These are phyloP conservation scores for Serpula lacrymans DNA, from an alignment of 768 basidiomycete species.

Conservation along the genomic window DNA sequence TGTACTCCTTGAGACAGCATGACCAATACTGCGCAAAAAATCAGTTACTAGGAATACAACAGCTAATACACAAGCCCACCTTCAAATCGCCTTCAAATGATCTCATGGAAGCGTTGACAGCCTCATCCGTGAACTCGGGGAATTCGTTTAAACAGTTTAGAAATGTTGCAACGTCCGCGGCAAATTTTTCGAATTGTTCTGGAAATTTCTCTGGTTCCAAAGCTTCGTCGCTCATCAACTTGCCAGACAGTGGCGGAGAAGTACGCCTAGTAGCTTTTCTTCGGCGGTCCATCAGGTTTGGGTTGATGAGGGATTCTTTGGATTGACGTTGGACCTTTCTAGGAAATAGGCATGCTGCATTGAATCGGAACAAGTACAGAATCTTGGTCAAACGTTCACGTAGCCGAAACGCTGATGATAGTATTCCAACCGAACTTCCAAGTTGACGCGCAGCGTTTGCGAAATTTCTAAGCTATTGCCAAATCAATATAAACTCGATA, in stretches of 20 bases:
- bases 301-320: slow-evolving; percentile 35
- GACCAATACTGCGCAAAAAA: slow-evolving; percentile 44
- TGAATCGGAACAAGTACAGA: slow-evolving; percentile 49
- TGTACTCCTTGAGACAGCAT: slow-evolving; percentile 46
- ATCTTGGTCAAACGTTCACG: slow-evolving; percentile 50
- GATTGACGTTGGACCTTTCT: slow-evolving; percentile 40
- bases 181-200: slow-evolving; percentile 41
- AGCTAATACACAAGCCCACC: slow-evolving; percentile 20
- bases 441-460: slow-evolving; percentile 54
- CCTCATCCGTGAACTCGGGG: slow-evolving; percentile 53
- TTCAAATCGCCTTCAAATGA: slow-evolving; percentile 50
- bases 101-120: slow-evolving; percentile 46
- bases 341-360: slow-evolving; percentile 56
- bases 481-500: slow-evolving; percentile 9
- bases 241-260: slow-evolving; percentile 34
- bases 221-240: slow-evolving; percentile 36
- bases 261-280: slow-evolving; percentile 30
- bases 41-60: slow-evolving; percentile 3
- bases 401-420: slow-evolving; percentile 51
- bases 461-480: slow-evolving; percentile 45
- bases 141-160: slow-evolving; percentile 54
- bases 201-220: slow-evolving; percentile 50
- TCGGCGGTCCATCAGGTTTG: slow-evolving; percentile 31
- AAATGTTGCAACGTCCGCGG: slow-evolving; percentile 49
- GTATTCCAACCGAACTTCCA: slow-evolving; percentile 53